Evolutionary conservation across 140 eudicot genomes (phyloP), one percentile per base, ranked within the genome.

Genomic region (Oenanthe javanica): DNA sequence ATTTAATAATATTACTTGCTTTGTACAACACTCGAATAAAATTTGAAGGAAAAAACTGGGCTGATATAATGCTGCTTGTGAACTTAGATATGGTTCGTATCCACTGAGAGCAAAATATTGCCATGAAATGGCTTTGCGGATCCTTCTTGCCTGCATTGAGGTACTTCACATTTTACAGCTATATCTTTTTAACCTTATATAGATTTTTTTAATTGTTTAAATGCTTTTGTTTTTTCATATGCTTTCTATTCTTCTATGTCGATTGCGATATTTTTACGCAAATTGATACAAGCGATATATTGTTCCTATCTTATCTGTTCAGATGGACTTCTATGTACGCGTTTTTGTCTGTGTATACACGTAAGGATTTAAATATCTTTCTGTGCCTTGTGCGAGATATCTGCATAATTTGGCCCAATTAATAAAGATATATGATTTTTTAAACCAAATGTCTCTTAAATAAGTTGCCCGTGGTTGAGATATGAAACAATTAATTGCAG

Each of bases 111-210:
- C 84, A 72, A 95, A 95, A 81, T 95, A 92, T 84, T 92, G 97
- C 86, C 99, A 95, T 38, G 99, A 95, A 84, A 90, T 92, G 96
- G 99, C 99, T 69, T 92, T 95, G 89, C 86, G 97, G 64, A 85
- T 95, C 79, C 92, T 95, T 52, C 99, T 95, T 81, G 93, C 97
- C 38, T 89, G 95, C 89, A 89, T 95, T 36, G 99, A 95, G 97
- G 99, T 92, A 86, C 50, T 80, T 84, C 52, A n/a, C 69, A n/a
- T 59, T 59, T 59, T 59, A 21, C 36, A 59, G 8, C 21, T 14
- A 21, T 59, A 31, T 59, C 69, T 59, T n/a, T 54, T 6, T n/a
- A 59, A 25, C 31, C 12, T 59, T 43, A 43, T 36, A 36, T 36
- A 36, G 40, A 36, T 36, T 1, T 36, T 36, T 36, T 36, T 57